A percentile compares a stretch with the other conserved stretches of the same genome.
Evolutionary conservation across 169 alveolate genomes (phyloP).

Genomic region (Eimeria sp.): DNA sequence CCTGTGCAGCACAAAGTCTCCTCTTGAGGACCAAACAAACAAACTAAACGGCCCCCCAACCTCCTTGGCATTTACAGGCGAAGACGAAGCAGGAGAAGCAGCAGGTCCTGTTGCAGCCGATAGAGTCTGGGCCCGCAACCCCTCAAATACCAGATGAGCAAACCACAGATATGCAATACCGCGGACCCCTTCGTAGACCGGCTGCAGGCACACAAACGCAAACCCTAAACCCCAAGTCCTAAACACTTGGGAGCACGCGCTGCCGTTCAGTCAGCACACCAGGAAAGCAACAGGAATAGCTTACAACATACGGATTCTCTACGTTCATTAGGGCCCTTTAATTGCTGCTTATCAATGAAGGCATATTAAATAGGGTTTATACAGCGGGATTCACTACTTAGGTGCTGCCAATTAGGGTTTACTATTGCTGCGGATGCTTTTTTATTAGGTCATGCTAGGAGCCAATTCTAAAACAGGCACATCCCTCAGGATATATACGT

Average conservation of each 20-base stretch:
- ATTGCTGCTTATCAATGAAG: no score
- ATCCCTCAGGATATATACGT: no score
- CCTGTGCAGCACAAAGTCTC: constrained; percentile 16
- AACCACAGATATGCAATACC: neutral
- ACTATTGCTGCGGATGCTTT: no score
- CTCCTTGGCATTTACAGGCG: neutral
- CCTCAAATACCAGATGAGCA: neutral
- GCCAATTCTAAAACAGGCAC: no score
- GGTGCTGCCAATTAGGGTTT: no score
- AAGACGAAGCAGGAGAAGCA: neutral
- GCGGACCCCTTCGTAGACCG: neutral
- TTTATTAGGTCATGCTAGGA: no score
- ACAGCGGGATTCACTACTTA: no score
- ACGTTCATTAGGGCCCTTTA: no score
- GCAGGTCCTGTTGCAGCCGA: neutral
- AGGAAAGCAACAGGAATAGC: no score
- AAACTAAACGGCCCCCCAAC: constrained; percentile 18
- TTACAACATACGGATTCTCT: no score
- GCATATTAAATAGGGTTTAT: no score
- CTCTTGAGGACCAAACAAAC: constrained; percentile 7
- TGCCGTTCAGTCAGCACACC: no score
- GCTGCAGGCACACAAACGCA: neutral
- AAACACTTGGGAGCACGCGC: neutral
- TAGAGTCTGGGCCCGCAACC: neutral
- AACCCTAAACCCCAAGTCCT: constrained; percentile 29